A percentile compares a stretch with the other conserved stretches of the same genome.
These are phyloP conservation scores for Mediolabrus comicus DNA, from an alignment of 108 stramenopile species.

Conservation along the genomic window DNA sequence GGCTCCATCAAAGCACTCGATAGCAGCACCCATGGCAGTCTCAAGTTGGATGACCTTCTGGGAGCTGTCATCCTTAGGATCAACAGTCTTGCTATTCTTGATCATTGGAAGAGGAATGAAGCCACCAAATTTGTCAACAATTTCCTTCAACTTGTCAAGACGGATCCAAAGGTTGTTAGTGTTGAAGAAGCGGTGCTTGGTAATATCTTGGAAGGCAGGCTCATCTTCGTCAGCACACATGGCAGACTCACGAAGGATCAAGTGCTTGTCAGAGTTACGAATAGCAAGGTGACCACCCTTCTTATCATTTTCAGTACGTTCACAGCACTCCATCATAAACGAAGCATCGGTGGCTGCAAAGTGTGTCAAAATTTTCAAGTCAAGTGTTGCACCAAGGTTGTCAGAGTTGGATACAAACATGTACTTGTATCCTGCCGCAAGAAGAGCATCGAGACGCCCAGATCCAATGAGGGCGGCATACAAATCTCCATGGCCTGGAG, in stretches of 20 bases:
- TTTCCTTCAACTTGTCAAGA: slow-evolving; percentile 94
- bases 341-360: slow-evolving; percentile 89
- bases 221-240: slow-evolving; percentile 98
- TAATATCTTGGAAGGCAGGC: slow-evolving; percentile 92
- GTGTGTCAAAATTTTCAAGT: slow-evolving; percentile 92
- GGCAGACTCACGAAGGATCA: slow-evolving; percentile 97
- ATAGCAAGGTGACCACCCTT: slow-evolving; percentile 98
- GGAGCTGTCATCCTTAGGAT: slow-evolving; percentile 95
- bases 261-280: slow-evolving; percentile 83
- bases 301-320: slow-evolving; percentile 97
- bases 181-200: slow-evolving; percentile 97
- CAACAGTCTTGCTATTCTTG: slow-evolving; percentile 97
- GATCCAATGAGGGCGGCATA: slow-evolving; percentile 98
- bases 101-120: slow-evolving; percentile 99
- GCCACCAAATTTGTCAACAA: slow-evolving; percentile 88
- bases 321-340: slow-evolving; percentile 99
- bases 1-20: slow-evolving; percentile 96
- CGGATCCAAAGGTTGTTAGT: slow-evolving; percentile 99
- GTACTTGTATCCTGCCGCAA: slow-evolving; percentile 96
- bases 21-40: slow-evolving; percentile 99
- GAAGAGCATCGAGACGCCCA: slow-evolving; percentile 91
- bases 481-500: slow-evolving; percentile 99
- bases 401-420: slow-evolving; percentile 99
- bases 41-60: slow-evolving; percentile 95
- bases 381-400: slow-evolving; percentile 98